Conservation (phyloP, 352 stramenopile genomes). For the Pythium monospermum region DNA sequence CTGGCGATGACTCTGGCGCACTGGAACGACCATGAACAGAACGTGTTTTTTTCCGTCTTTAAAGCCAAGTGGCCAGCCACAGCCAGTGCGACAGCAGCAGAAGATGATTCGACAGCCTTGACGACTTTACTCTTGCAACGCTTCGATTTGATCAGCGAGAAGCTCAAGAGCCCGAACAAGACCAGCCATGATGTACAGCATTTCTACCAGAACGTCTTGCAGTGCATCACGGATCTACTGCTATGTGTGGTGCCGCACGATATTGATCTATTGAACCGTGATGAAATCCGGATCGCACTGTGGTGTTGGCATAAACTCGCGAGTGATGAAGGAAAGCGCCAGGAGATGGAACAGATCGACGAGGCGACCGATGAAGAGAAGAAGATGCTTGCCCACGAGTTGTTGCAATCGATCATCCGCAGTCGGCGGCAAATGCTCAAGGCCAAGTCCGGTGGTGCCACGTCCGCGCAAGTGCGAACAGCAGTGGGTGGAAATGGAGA, state of each 20-base stretch:
- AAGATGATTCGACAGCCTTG: slow-evolving; percentile 19
- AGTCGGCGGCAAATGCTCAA: slow-evolving; percentile 78
- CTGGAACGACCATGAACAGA: slow-evolving; percentile 59
- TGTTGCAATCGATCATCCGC: slow-evolving; percentile 65
- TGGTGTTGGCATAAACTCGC: slow-evolving; percentile 71
- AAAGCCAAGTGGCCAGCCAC: slow-evolving; percentile 56
- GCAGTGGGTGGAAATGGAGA: background rate
- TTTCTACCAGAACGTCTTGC: slow-evolving; percentile 56
- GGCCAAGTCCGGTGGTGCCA: too few species aligned
- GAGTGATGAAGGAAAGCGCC: slow-evolving; percentile 30
- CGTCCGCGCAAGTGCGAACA: background rate
- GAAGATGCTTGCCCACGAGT: slow-evolving; percentile 32
- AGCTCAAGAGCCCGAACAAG: slow-evolving; percentile 44
- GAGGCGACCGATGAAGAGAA: slow-evolving; percentile 23
- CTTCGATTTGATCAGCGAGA: slow-evolving; percentile 57
- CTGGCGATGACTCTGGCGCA: slow-evolving; percentile 12
- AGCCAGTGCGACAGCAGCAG: background rate
- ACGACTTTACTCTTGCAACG: slow-evolving; percentile 44
- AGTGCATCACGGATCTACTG: slow-evolving; percentile 39
- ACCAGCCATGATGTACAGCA: slow-evolving; percentile 50
- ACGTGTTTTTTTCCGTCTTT: slow-evolving; percentile 63
- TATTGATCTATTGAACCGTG: slow-evolving; percentile 54
- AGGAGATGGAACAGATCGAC: slow-evolving; percentile 39
- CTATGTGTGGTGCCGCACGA: slow-evolving; percentile 38
- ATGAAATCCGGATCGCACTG: slow-evolving; percentile 67